Evolutionary conservation across 345 rosid genomes (phyloP).

Genomic region (Citrus glauca): DNA sequence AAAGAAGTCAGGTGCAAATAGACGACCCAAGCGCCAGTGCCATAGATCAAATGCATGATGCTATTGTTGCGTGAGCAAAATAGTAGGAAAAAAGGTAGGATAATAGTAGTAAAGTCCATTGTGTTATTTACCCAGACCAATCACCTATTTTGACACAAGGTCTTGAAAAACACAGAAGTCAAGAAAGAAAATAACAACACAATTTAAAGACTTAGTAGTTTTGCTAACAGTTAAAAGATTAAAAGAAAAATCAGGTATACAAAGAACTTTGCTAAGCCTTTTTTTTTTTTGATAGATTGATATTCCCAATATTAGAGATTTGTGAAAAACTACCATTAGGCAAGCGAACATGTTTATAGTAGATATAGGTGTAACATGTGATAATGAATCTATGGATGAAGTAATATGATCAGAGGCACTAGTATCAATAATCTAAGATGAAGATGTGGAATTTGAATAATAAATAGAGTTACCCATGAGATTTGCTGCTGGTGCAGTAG

Average conservation of each 20-base stretch:
- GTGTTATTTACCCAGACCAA: neutral
- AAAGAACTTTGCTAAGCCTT: neutral
- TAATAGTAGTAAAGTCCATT: neutral
- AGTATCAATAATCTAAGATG: no score
- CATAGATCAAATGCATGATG: neutral
- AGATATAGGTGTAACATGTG: no score
- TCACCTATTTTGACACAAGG: neutral
- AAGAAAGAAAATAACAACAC: no score
- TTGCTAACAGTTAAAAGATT: neutral
- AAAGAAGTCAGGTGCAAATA: neutral
- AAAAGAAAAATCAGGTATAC: no score
- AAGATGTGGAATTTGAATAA: neutral
- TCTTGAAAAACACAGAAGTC: neutral
- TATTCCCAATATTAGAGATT: no score
- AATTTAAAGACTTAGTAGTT: neutral
- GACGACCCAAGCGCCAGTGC: neutral
- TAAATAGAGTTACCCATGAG: no score
- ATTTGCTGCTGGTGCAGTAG: neutral
- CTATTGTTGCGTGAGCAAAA: neutral
- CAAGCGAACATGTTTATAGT: no score
- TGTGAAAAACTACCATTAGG: no score
- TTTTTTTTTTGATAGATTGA: no score
- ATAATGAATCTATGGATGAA: neutral
- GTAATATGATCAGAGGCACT: neutral
- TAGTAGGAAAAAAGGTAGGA: no score